Evolutionary conservation across 148 eudicot species (phyloP), one percentile per base, ranked within the genome.

Genomic region (Chenopodium album): DNA sequence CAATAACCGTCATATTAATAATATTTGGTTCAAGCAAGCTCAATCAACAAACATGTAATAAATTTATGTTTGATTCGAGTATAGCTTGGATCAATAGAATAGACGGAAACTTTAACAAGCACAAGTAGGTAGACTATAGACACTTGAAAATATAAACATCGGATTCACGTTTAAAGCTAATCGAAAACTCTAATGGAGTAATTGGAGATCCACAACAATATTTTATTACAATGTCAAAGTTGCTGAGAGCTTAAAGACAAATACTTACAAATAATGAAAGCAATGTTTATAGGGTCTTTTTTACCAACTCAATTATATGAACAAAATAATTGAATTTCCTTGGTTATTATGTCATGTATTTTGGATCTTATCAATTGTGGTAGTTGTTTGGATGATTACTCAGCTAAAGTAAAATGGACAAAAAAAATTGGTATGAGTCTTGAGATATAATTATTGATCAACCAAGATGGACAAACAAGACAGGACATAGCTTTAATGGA

Each of bases 381-480:
- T 74, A 63, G 85, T 85, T 78, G 84, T 77, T 78, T 78, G 81
- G 82, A 85, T 77, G 87, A 78, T 82, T 79, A 82, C 82, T 82
- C 82, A 79, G 78, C 80, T 69, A 69, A 82, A 82, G 62, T 80
- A 78, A 77, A 73, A 78, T 85, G 20, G 80, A 85, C 80, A 85
- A 82, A 82, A 37, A 37, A 66, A 31, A 74, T 75, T 67, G 77
- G 72, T 73, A 73, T 68, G 62, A 50, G 77, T 54, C 41, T 47
- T 13, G 4, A 74, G 34, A 82, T 46, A 75, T 71, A 75, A 85
- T 85, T 82, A 85, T 85, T 82, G 77, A 85, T 82, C 75, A 85
- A 79, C 82, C 72, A 82, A 82, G 82, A 82, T 82, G 66, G 87
- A 82, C 87, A 85, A 82, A 82, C 87, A 79, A 79, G 79, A 82